These are phyloP conservation scores for Hypoxylon sp. DNA, from an alignment of 2,329 filamentous ascomycete species.

Conservation along the genomic window DNA sequence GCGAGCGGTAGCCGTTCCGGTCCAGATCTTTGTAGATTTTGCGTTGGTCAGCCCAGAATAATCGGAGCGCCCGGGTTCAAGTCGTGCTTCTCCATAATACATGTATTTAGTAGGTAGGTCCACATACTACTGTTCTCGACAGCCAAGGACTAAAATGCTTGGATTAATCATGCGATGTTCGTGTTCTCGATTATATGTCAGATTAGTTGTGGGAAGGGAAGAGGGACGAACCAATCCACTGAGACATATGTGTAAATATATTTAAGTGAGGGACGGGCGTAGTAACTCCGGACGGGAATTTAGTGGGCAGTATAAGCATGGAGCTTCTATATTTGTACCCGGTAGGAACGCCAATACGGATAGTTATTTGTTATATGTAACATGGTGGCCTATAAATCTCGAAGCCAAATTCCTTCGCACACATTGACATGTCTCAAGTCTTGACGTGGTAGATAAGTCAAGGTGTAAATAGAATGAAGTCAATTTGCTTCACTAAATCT, in stretches of 20 bases:
- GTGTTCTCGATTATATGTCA: not conserved
- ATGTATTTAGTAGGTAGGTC: not conserved
- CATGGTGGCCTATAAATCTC: not conserved
- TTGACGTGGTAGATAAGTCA: conserved; percentile 15
- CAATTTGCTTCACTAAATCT: conserved; percentile 11
- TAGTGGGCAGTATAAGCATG: conserved; percentile 14
- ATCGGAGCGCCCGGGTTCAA: not conserved
- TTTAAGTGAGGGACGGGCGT: not conserved
- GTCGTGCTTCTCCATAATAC: not conserved
- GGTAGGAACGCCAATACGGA: not conserved
- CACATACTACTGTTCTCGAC: not conserved
- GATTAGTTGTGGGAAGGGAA: not conserved
- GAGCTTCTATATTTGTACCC: conserved; percentile 1
- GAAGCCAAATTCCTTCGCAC: not conserved
- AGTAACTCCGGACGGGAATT: conserved; percentile 26
- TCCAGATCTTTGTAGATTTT: not conserved
- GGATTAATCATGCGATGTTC: not conserved
- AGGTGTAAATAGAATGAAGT: conserved; percentile 30
- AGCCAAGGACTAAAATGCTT: not conserved
- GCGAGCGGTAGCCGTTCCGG: not conserved
- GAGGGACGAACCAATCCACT: too few relatives aligned
- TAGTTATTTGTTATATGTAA: not conserved
- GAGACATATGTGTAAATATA: too few relatives aligned
- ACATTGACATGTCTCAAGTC: conserved; percentile 3
- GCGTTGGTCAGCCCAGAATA: not conserved